These are phyloP conservation scores for Galeopsis tetrahit DNA, from an alignment of 257 asterid species.

Conservation along the genomic window DNA sequence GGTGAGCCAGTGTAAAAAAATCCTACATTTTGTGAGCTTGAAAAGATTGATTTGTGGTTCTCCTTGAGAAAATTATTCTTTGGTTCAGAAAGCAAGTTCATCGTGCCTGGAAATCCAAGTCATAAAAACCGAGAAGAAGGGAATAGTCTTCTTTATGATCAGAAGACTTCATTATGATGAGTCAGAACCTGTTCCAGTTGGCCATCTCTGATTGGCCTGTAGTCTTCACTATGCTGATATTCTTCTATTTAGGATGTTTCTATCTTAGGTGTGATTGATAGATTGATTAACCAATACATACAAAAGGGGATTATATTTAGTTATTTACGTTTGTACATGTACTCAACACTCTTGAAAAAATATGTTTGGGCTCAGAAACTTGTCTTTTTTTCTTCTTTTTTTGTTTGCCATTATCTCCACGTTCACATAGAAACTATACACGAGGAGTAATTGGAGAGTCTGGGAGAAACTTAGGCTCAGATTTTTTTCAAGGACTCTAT, in stretches of 20 bases:
- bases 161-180: not conserved
- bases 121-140: not conserved
- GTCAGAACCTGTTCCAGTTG: not conserved
- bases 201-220: conserved; percentile 16
- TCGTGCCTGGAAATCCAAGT: not conserved
- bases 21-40: conserved; percentile 18
- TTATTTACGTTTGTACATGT: conserved; percentile 8
- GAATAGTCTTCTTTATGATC: conserved; percentile 7
- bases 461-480: not conserved
- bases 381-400: not conserved
- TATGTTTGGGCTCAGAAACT: conserved; percentile 17
- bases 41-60: conserved; percentile 29
- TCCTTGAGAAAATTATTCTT: conserved; percentile 17
- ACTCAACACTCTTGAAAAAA: conserved; percentile 3
- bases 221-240: conserved; percentile 11
- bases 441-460: not conserved
- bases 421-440: not conserved
- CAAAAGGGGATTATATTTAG: not conserved
- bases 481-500: not conserved
- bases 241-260: conserved; percentile 23
- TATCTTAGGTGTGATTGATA: conserved; percentile 17
- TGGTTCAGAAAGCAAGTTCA: conserved; percentile 6
- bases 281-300: conserved; percentile 23
- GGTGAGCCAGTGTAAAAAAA: conserved; percentile 51
- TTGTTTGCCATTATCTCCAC: no score